These are phyloP conservation scores for Cytospora schulzeri DNA, from an alignment of 2,329 filamentous ascomycete species.

Conservation along the genomic window DNA sequence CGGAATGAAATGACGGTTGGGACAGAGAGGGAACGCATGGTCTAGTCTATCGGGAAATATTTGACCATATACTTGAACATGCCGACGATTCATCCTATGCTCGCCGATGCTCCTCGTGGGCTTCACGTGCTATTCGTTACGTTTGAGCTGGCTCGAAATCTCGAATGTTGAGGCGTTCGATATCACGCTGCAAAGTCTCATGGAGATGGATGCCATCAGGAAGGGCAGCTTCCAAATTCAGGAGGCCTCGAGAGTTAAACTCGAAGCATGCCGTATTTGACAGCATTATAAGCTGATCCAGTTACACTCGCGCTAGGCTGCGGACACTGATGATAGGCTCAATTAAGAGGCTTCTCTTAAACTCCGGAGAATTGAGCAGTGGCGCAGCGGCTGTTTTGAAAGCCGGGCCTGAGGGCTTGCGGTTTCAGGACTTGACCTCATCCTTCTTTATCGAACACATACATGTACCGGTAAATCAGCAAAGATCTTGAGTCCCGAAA, in stretches of 20 bases:
- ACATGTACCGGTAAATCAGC: no score
- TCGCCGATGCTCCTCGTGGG: neutral
- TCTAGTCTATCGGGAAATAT: neutral
- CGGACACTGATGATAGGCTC: neutral
- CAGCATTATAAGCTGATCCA: neutral
- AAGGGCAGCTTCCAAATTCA: neutral
- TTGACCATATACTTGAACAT: neutral
- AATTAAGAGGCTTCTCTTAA: neutral
- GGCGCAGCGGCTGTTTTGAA: neutral
- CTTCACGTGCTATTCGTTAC: slow-evolving; percentile 3
- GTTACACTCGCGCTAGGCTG: neutral
- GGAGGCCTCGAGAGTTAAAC: neutral
- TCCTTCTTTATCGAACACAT: neutral
- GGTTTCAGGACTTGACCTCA: slow-evolving; percentile 3
- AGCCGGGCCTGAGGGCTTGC: neutral
- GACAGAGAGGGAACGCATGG: neutral
- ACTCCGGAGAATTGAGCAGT: neutral
- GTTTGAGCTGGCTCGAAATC: slow-evolving; percentile 7
- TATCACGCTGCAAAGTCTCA: neutral
- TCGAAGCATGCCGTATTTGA: neutral
- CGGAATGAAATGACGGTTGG: neutral
- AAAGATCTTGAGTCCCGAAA: neutral
- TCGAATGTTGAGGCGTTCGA: neutral
- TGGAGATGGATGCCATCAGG: neutral
- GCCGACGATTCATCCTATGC: neutral